These are phyloP conservation scores for Obba rivulosa DNA, from an alignment of 768 basidiomycete genomes.

Conservation along the genomic window DNA sequence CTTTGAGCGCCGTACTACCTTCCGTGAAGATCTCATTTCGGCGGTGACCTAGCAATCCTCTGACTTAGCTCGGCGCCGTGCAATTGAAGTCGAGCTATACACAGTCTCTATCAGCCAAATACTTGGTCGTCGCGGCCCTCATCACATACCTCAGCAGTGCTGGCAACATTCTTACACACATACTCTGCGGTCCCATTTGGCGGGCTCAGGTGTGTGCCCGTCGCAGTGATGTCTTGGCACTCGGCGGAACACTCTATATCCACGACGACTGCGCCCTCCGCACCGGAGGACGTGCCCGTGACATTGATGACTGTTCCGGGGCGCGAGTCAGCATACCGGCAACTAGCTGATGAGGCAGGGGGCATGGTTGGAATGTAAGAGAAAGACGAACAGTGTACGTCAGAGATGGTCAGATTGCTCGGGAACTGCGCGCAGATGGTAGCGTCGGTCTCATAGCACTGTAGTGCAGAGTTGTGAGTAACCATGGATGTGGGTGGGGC, in stretches of 20 bases:
- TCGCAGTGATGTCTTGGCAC: conserved; percentile 34
- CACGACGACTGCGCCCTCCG: conserved; percentile 32
- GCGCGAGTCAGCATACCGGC: too few species aligned
- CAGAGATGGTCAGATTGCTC: conserved; percentile 32
- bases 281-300: conserved; percentile 38
- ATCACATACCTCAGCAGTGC: conserved; percentile 22
- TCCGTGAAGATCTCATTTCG: too few species aligned
- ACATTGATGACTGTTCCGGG: conserved; percentile 36
- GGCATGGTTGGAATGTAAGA: not conserved
- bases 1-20: too few species aligned
- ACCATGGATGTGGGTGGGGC: too few species aligned
- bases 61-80: conserved; percentile 5
- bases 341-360: not conserved
- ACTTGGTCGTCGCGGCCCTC: not conserved
- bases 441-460: conserved; percentile 35
- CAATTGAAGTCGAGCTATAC: conserved; percentile 19
- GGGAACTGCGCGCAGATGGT: conserved; percentile 33
- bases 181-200: conserved; percentile 29
- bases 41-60: too few species aligned
- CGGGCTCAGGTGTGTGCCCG: conserved; percentile 26
- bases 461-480: not conserved
- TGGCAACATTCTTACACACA: conserved; percentile 32
- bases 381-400: conserved; percentile 33
- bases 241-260: conserved; percentile 36
- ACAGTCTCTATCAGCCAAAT: not conserved